Evolutionary conservation across 129 eudicot genomes (phyloP), one percentile per base, ranked within the genome.

Genomic region (Tagetes patula): DNA sequence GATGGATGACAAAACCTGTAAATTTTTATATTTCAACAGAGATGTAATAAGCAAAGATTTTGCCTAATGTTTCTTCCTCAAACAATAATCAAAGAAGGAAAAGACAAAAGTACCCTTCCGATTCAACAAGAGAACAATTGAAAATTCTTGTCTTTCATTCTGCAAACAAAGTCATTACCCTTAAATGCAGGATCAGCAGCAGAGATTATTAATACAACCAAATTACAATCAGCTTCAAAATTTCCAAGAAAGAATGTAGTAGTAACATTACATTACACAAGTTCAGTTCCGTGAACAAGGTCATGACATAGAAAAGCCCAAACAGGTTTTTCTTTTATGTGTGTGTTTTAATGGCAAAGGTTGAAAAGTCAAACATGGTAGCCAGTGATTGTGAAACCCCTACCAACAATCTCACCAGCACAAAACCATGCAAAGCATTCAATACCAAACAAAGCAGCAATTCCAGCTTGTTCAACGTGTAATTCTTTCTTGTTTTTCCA

Each of bases 391-490:
- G 91, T 86, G 77, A 82, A 84, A 56, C 96, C 96, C 81, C 96
- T 86, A 78, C 96, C 96, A 31, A 84, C 83, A 61, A 89, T 89
- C 86, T 89, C 96, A 69, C 96, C 96, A 30, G 88, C 87, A 82
- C 96, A 86, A 80, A 66, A 89, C 96, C 91, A 86, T 65, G 89
- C 96, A 81, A 80, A 89, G 73, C 89, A 86, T 78, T 89, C 96
- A 4, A 89, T 32, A 48, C 96, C 96, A 58, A 89, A 86, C 74
- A 89, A 65, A 8, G 84, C 92, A 14, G 89, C 96, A 63, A 87
- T 81, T 32, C 92, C 96, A 13, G 83, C 89, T 84, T 89, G 92
- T 85, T 89, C 96, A 36, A 89, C 92, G 76, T 82, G 86, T 84
- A 89, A 3, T 5, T 89, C 92, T 58, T 82, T 73, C 78, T 83